These are phyloP conservation scores for Marchantia polymorpha DNA, from an alignment of 225 moss, liverwort and hornwort genomes.

Conservation along the genomic window DNA sequence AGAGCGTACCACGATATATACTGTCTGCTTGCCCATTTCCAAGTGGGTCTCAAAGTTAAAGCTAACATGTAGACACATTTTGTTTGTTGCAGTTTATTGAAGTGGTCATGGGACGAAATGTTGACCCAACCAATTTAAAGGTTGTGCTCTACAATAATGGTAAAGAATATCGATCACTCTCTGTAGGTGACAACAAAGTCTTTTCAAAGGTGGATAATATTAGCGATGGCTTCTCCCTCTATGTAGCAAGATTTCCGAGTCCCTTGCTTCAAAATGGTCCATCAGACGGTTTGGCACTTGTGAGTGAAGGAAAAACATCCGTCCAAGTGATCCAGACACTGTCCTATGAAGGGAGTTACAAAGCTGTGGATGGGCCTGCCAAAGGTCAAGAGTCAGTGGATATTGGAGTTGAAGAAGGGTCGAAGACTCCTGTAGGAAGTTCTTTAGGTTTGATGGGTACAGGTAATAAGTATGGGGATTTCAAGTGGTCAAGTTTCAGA, in stretches of 20 bases:
- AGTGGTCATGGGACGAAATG: conserved; percentile 33
- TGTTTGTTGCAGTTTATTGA: conserved; percentile 44
- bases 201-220: conserved; percentile 27
- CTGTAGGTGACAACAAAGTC: conserved; percentile 27
- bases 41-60: background rate
- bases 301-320: conserved; percentile 21
- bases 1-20: background rate
- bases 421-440: conserved; percentile 29
- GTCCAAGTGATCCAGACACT: conserved; percentile 41
- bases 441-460: conserved; percentile 48
- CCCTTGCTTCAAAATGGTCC: conserved; percentile 47
- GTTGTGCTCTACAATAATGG: conserved; percentile 40
- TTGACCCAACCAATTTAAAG: conserved; percentile 33
- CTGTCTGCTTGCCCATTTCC: background rate
- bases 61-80: background rate
- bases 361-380: conserved; percentile 49
- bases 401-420: conserved; percentile 35
- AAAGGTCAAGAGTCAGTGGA: conserved; percentile 33
- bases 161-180: conserved; percentile 31
- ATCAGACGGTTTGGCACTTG: conserved; percentile 50
- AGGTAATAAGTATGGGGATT: conserved; percentile 33
- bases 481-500: conserved; percentile 33
- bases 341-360: conserved; percentile 43
- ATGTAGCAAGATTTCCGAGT: conserved; percentile 32
- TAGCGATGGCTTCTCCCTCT: conserved; percentile 32